Evolutionary conservation across 2,329 filamentous ascomycete genomes (phyloP).

Genomic region (Xylaria multiplex): DNA sequence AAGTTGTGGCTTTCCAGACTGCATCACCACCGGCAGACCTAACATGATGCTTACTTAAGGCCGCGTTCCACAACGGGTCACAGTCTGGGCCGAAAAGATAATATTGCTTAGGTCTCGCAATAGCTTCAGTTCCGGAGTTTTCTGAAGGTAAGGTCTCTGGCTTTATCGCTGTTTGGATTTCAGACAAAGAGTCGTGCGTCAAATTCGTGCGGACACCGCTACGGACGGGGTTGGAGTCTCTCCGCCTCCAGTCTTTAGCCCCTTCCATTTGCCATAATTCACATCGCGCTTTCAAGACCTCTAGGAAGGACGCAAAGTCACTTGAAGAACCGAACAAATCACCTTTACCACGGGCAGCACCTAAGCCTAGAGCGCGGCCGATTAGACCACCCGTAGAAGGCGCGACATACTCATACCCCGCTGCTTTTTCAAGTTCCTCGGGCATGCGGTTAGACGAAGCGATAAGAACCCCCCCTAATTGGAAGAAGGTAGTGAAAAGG

Average conservation of each 20-base stretch:
- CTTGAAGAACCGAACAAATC: constrained; percentile 69
- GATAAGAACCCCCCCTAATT: constrained; percentile 81
- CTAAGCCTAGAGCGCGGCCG: constrained; percentile 58
- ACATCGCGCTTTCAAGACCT: constrained; percentile 79
- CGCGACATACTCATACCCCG: constrained; percentile 73
- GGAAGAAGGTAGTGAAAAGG: constrained; percentile 82
- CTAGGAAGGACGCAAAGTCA: constrained; percentile 80
- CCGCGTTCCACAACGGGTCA: constrained; percentile 45
- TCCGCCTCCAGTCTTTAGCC: constrained; percentile 74
- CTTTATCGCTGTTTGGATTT: constrained; percentile 1
- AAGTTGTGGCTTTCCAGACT: constrained; percentile 56
- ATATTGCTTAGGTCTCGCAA: constrained; percentile 46
- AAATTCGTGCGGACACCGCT: constrained; percentile 27
- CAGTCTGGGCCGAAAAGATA: constrained; percentile 43
- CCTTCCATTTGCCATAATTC: constrained; percentile 88
- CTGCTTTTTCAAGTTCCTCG: constrained; percentile 80
- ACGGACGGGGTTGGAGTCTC: constrained; percentile 56
- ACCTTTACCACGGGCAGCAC: constrained; percentile 52
- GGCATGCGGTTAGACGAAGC: constrained; percentile 87
- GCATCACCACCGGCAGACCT: constrained; percentile 22
- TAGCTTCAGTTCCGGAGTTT: constrained; percentile 14
- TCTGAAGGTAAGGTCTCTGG: neutral
- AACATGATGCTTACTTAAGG: constrained; percentile 29
- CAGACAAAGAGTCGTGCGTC: constrained; percentile 24
- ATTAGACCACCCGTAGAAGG: constrained; percentile 61